Percentiles rank a stretch among this genome's conserved stretches.
These are phyloP conservation scores for Fusarium sp. DNA, from an alignment of 2,329 filamentous ascomycete species.

Conservation along the genomic window DNA sequence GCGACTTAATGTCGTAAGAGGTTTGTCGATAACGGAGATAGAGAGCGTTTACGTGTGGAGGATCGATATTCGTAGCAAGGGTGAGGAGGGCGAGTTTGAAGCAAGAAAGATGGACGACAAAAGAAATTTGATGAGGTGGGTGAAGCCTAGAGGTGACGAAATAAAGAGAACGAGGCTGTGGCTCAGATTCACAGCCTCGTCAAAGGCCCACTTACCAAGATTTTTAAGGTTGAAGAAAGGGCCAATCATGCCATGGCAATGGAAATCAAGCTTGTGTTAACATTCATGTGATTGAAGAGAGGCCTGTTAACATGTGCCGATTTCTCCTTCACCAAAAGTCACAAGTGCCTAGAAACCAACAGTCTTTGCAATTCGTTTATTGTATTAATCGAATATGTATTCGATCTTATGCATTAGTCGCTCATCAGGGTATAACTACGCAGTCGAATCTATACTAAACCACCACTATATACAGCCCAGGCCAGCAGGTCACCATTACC, in stretches of 20 bases:
- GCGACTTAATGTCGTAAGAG: background rate
- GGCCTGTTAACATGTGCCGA: background rate
- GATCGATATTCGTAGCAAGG: background rate
- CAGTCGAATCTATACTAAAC: slow-evolving; percentile 50
- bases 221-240: slow-evolving; percentile 12
- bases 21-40: background rate
- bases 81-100: background rate
- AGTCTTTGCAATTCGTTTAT: slow-evolving; percentile 3
- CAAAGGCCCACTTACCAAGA: slow-evolving; percentile 30
- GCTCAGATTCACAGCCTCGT: slow-evolving; percentile 39
- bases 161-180: slow-evolving; percentile 43
- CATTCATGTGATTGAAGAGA: background rate
- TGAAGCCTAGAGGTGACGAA: slow-evolving; percentile 28
- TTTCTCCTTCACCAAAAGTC: background rate
- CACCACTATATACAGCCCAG: slow-evolving; percentile 46
- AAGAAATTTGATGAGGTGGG: slow-evolving; percentile 9
- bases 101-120: background rate
- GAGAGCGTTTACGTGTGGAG: background rate
- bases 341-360: background rate
- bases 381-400: slow-evolving; percentile 41
- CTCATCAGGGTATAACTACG: slow-evolving; percentile 54
- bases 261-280: slow-evolving; percentile 13
- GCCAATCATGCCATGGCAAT: slow-evolving; percentile 31
- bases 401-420: slow-evolving; percentile 49
- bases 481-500: background rate